Base-by-base conservation (phyloP, 2,329 filamentous ascomycete genomes). In the Calcarisporium arbuscula region DNA sequence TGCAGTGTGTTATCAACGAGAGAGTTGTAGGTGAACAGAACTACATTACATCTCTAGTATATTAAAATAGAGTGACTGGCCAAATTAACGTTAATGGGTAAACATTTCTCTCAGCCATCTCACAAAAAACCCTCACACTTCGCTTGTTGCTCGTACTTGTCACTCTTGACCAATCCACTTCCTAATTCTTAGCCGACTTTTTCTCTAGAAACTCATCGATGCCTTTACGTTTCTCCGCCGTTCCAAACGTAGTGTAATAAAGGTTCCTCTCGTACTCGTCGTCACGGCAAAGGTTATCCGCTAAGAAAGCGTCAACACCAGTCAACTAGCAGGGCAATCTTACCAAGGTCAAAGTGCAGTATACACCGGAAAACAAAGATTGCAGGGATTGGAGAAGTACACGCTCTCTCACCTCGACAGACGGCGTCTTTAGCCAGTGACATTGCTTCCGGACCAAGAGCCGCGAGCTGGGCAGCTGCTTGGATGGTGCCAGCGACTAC, bases 211-310 rank as follows among this genome's bases (percentile, higher is more conserved):
- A 56, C 16, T 48, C 49, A 20, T 44, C 42, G 23, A 54, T 48
- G 18, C 52, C 53, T 31, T 45, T 45, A 17, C 42, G 40, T 41
- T 55, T 56, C 30, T 56, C 50, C 18, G 42, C 35, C n/a, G 46
- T 55, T 4, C 50, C 50, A 45, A 62, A 60, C 21, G 58, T 54
- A 31, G 50, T 48, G 35, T 58, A 58, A 39, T 62, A 61, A 19
- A 61, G 41, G 32, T 48, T 47, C 32, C 56, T 47, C 42, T 61
- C 57, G 27, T 58, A 51, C 22, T 52, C 45, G 35, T 60, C 53
- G 34, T 57, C 51, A 17, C 48, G 43, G 21, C 47, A 47, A 20
- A 49, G 34, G 27, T 42, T 44, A 36, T 56, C 50, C 27, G 45
- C 53, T 50, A 32, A 12, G 38, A 16, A 19, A 29, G 4, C 19